Base-by-base conservation (phyloP, 805 yeast genomes). In the Lipomyces anomalus region DNA sequence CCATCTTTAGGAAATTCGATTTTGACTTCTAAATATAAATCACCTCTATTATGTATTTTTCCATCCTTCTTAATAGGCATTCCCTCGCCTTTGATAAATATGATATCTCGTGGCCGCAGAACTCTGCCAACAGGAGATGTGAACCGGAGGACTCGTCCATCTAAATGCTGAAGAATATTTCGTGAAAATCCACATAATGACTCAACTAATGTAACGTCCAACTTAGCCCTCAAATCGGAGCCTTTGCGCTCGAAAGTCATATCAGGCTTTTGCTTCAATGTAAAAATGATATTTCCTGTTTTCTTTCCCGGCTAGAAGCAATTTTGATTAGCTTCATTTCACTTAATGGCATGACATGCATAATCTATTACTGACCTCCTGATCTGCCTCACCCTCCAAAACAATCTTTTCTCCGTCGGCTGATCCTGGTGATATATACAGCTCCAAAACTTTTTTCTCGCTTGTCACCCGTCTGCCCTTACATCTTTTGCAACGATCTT, bases 1-100 rank as follows among this genome's bases (percentile, higher is more conserved):
- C 80, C 76, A 63, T 87, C 94, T 29, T 72, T 71, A 1, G 96
- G 97, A 62, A 89, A 88, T 56, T 80, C 86, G 42, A 89, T 78
- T 18, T 76, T 76, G n/a, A 85, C 63, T 42, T 72, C 75, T 16
- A 88, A 69, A 57, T 78, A 87, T 52, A 88, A 66, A 61, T 84
- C 84, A 22, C 96, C 96, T 36, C 67, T 67, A 42, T 55, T 58
- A 32, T 52, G 72, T 40, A 36, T 46, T n/a, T 65, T 47, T n/a
- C 47, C 24, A 30, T 56, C 53, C 13, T 39, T 37, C 47, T 67
- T 65, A 4, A 75, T 58, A 0, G 95, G 95, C 94, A 90, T 86
- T 4, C 97, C 97, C 62, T 87, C 95, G 35, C 75, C 74, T 33
- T 71, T 64, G 9, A 89, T 67, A 48, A 78, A 71, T 28, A 89